Evolutionary conservation across 805 yeast genomes (phyloP).

Genomic region (Kregervanrija fluxuum): DNA sequence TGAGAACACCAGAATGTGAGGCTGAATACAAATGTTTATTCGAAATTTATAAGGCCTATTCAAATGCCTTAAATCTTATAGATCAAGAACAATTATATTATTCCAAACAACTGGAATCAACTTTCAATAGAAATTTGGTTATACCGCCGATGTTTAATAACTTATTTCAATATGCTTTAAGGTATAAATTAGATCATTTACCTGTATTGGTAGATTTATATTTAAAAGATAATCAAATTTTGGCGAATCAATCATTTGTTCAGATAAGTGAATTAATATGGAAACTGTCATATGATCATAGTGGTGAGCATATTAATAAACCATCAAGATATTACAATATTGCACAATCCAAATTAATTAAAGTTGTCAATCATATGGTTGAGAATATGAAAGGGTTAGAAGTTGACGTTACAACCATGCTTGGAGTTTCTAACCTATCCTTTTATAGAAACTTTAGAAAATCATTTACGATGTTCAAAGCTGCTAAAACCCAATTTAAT

Average conservation of each 20-base stretch:
- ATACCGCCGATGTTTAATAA: slow-evolving; percentile 24
- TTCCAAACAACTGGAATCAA: slow-evolving; percentile 13
- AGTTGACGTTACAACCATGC: slow-evolving; percentile 20
- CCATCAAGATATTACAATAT: slow-evolving; percentile 17
- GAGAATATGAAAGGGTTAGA: slow-evolving; percentile 9
- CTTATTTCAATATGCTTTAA: slow-evolving; percentile 18
- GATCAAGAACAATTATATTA: slow-evolving; percentile 25
- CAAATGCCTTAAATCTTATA: slow-evolving; percentile 11
- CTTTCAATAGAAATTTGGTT: slow-evolving; percentile 12
- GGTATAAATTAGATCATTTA: slow-evolving; percentile 16
- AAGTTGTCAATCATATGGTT: slow-evolving; percentile 15
- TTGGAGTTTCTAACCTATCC: slow-evolving; percentile 24
- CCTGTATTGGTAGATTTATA: slow-evolving; percentile 16
- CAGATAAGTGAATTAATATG: slow-evolving; percentile 26
- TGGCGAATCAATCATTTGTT: slow-evolving; percentile 9
- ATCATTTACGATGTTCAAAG: slow-evolving; percentile 18
- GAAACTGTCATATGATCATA: slow-evolving; percentile 23
- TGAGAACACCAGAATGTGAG: slow-evolving; percentile 20
- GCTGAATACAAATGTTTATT: slow-evolving; percentile 19
- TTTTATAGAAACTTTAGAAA: slow-evolving; percentile 18
- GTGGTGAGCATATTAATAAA: slow-evolving; percentile 19
- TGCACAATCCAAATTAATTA: slow-evolving; percentile 22
- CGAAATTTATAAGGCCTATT: slow-evolving; percentile 18
- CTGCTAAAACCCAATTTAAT: slow-evolving; percentile 25
- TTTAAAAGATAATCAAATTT: slow-evolving; percentile 9